Evolutionary conservation across 2,329 filamentous ascomycete species (phyloP), one percentile per base, ranked within the genome.

Genomic region (Balansia obtecta): DNA sequence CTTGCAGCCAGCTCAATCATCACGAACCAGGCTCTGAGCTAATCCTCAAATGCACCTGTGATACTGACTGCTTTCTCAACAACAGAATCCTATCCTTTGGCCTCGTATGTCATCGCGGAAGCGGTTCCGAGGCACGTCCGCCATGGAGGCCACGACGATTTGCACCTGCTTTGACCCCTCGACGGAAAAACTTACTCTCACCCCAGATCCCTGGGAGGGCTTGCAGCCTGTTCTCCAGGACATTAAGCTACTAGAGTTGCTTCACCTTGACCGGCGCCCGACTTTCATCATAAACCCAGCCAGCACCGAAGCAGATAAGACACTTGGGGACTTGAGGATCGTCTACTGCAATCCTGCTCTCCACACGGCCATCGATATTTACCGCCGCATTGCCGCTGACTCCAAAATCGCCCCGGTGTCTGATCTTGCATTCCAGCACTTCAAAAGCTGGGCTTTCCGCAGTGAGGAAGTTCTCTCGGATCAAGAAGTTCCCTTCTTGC

Each of bases 231-330:
- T 15, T 7, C 55, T 63, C 44, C 56, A 56, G 33, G 53, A 58
- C 48, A 54, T 67, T 52, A 64, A 63, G 58, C 62, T 70, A 48
- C 56, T 67, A 52, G 67, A 70, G 55, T 62, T 72, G 12, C 63
- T 71, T 54, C 61, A 66, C 52, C 64, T 61, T 53, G 70, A 72
- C 52, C 66, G 67, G 32, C 63, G 70, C 49, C 68, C 70, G 48
- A 66, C 66, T 42, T 72, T 72, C 43, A 60, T 71, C 50, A 63
- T 68, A 45, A 41, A 22, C n/a, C 10, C 46, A 3, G 60, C 58
- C 32, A 48, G 56, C 9, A 45, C 53, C 55, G 20, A 41, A 49
- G 18, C 12, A 45, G 27, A 27, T 7, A 51, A 54, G 34, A 37
- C 38, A 9, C 52, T 52, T 10, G 39, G 27, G 27, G 47, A 53